phyloP scores from a whole-genome alignment of 2,329 filamentous ascomycete species.

The Teratosphaeria pseudoeucalypti region DNA sequence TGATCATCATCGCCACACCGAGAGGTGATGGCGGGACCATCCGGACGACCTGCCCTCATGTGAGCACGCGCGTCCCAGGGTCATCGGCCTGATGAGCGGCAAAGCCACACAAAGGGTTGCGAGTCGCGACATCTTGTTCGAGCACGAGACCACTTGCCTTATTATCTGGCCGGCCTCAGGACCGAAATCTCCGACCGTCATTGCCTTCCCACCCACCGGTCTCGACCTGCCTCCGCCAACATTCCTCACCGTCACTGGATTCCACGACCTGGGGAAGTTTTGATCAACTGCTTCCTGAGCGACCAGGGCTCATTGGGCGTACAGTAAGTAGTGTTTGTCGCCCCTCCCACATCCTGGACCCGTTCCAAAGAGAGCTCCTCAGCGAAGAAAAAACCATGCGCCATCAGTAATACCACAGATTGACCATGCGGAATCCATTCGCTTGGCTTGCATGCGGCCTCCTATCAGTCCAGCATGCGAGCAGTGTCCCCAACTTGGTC shows the following conservation, averaged over 20 bases:
- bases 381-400: not conserved
- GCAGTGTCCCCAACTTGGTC: not conserved
- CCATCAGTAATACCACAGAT: not conserved
- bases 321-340: not conserved
- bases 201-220: not conserved
- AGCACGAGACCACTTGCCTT: not conserved
- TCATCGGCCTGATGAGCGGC: not conserved
- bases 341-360: not conserved
- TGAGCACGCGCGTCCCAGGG: not conserved
- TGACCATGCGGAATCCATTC: not conserved
- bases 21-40: not conserved
- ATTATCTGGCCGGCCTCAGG: not conserved
- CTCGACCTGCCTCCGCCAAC: not conserved
- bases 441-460: not conserved
- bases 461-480: not conserved
- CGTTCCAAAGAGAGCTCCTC: not conserved
- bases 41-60: not conserved
- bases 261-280: not conserved
- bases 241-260: not conserved
- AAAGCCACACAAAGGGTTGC: not conserved
- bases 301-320: not conserved
- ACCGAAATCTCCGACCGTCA: not conserved
- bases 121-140: not conserved
- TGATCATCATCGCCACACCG: too few species aligned
- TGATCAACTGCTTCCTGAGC: not conserved